Base-by-base conservation (phyloP, 139 green algal species). In the Chlamydomonas asymmetrica region DNA sequence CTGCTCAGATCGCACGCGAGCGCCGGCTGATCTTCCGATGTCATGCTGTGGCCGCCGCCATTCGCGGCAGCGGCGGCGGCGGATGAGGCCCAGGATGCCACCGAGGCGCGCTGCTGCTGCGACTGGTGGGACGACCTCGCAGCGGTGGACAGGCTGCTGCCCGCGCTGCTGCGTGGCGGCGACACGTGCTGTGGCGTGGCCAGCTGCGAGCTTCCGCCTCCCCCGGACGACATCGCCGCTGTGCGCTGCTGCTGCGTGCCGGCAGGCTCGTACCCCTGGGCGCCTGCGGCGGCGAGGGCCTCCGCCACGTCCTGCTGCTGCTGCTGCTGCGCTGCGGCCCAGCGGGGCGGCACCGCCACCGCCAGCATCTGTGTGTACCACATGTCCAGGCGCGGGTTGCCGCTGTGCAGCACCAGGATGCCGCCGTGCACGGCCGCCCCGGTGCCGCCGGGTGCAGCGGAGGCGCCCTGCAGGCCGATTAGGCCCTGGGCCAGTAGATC, bases 301-400 rank as follows among this genome's bases (percentile, higher is more conserved):
- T 16, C 22, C 37, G 23, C 38, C 37, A 38, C 38, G 38, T 22
- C 38, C 63, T 20, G 37, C 35, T 61, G 39, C n/a, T 38, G 63
- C 6, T 59, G 63, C 13, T 59, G 40, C n/a, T 23, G 63, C 6
- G 6, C 20, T 39, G n/a, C 5, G 65, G n/a, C 16, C 39, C n/a
- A n/a, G n/a, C n/a, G n/a, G n/a, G n/a, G 43, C 22, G 49, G 66
- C 29, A 27, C 10, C 3, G 66, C 37, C 52, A 74, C n/a, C 25
- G n/a, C 35, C 16, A 74, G 68, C 68, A 74, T 74, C 4, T 74
- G 52, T 2, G n/a, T 8, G 68, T 74, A 74, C 68, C 68, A 74
- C 27, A 25, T 37, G 50, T 74, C 68, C 27, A 74, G 52, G 4
- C 68, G 68, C 68, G 52, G 37, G 37, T 66, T 74, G 68, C 68